Base-by-base conservation (phyloP, 1,139 yeast species). In the Pichia sp. region DNA sequence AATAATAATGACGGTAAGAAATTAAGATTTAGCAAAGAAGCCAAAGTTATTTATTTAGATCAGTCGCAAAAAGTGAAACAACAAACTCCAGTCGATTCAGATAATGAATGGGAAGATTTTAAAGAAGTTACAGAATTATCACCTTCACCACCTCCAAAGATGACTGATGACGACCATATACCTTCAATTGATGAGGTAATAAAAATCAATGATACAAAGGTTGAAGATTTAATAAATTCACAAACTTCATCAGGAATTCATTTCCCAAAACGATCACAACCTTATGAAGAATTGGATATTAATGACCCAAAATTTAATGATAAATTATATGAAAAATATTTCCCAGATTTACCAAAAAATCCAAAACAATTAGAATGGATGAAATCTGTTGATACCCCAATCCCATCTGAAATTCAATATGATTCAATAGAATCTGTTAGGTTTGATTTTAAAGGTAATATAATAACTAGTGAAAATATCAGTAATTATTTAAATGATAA, bases 361-460 rank as follows among this genome's bases (percentile, higher is more conserved):
- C 78, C 89, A 0, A 82, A 79, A 39, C 86, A 87, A 59, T 66
- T 94, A 50, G 85, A 90, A 48, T 92, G 98, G 98, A 90, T 90
- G 96, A 74, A 78, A 50, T 6, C 39, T 1, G 37, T 33, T 3
- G 86, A 89, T 1, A 56, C 75, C 33, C 71, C 70, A 4, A 58
- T 73, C 2, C 68, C 74, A 2, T 46, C 52, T 0, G 56, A 59
- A 7, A 53, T 66, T 4, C 69, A 79, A 0, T 81, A 83, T 54
- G 84, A 81, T 44, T 79, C 83, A 27, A 76, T 83, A 2, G 68
- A 81, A 0, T 83, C 86, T 52, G 72, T 92, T 66, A 70, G 99
- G 53, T 94, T 92, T 63, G 97, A 92, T 60, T 90, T 92, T 65
- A 73, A 79, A 50, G 98, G 97, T 7, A 73, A 86, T 56, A 66